These are phyloP conservation scores for Stromatinia cepivora DNA, from an alignment of 2,329 filamentous ascomycete genomes.

Conservation along the genomic window DNA sequence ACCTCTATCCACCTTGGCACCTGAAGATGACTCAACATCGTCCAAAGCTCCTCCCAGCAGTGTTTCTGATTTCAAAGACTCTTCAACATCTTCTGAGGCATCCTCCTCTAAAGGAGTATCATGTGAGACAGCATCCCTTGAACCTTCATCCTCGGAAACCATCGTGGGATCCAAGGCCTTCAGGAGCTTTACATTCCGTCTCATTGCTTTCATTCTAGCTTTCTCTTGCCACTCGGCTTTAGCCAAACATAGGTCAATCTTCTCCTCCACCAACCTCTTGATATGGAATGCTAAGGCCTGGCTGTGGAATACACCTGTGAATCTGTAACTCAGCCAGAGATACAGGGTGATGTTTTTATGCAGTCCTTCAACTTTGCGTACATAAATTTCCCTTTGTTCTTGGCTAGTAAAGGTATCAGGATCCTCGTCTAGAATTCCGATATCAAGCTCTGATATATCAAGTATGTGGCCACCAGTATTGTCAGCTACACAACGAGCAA, in stretches of 20 bases:
- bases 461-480: slow-evolving; percentile 75
- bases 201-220: background rate
- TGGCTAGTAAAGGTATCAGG: background rate
- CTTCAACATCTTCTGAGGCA: background rate
- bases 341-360: slow-evolving; percentile 85
- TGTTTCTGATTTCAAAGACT: background rate
- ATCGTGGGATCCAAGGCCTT: background rate
- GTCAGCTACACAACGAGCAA: slow-evolving; percentile 69
- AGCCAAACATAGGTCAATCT: slow-evolving; percentile 51
- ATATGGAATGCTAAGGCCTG: slow-evolving; percentile 76
- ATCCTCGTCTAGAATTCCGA: slow-evolving; percentile 64
- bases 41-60: background rate
- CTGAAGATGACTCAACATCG: background rate
- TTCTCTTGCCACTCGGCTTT: slow-evolving; percentile 18
- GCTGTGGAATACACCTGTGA: slow-evolving; percentile 75
- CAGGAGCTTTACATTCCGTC: background rate
- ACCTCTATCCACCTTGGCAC: background rate
- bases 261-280: slow-evolving; percentile 73
- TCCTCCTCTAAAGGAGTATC: background rate
- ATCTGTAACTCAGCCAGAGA: slow-evolving; percentile 90
- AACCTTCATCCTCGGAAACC: background rate
- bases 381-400: slow-evolving; percentile 47
- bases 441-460: slow-evolving; percentile 66
- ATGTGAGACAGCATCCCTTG: background rate
- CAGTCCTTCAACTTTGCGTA: slow-evolving; percentile 70